A percentile compares a stretch with the other conserved stretches of the same genome.
Conservation (phyloP, 2,329 filamentous ascomycete genomes). For the Ceratocystis alfenasii region DNA sequence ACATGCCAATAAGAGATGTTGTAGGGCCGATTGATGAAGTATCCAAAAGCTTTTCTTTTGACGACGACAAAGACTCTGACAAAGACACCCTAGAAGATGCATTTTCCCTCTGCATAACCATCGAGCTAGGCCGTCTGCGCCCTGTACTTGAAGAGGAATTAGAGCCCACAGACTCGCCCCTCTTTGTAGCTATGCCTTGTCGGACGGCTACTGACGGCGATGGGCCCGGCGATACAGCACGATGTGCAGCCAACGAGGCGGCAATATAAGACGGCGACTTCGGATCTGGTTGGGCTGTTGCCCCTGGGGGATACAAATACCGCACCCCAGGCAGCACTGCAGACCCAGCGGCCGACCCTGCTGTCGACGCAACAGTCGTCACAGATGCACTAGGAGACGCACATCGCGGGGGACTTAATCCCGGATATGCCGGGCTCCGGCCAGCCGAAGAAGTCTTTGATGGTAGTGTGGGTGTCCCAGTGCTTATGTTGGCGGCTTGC, state of each 20-base stretch:
- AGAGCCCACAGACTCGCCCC: conserved; percentile 24
- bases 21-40: conserved; percentile 50
- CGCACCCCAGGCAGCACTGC: conserved; percentile 9
- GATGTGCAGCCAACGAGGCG: conserved; percentile 44
- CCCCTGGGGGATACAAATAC: conserved; percentile 13
- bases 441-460: not conserved
- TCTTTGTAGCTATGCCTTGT: not conserved
- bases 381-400: conserved; percentile 14
- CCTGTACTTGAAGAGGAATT: conserved; percentile 21
- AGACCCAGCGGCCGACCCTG: not conserved
- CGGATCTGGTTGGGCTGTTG: not conserved
- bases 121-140: conserved; percentile 29
- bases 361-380: not conserved
- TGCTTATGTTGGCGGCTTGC: conserved; percentile 11
- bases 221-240: conserved; percentile 11
- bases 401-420: not conserved
- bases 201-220: not conserved
- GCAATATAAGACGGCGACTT: conserved; percentile 29
- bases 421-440: not conserved
- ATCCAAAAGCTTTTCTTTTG: conserved; percentile 32
- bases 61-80: not conserved
- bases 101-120: conserved; percentile 10
- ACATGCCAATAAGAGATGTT: conserved; percentile 54
- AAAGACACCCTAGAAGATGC: not conserved
- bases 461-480: not conserved